Conservation (phyloP, 176 grass and related monocot species). For the Cenchrus purpureus region DNA sequence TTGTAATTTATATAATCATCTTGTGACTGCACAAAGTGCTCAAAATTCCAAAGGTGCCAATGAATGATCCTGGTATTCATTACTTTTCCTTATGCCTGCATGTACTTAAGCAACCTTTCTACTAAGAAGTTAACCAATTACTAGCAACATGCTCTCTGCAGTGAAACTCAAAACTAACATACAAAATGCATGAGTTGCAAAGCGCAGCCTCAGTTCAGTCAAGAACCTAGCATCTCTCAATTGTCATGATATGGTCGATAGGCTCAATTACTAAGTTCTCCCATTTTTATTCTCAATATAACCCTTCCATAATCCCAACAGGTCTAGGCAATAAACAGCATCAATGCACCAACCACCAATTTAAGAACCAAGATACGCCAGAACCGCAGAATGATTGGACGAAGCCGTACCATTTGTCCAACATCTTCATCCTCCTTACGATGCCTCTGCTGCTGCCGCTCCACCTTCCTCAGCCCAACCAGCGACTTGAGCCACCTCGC, state of each 20-base stretch:
- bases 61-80: background rate
- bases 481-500: conserved; percentile 83
- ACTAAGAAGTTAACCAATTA: background rate
- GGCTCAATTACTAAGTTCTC: background rate
- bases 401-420: conserved; percentile 33
- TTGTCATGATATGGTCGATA: background rate
- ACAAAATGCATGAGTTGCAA: background rate
- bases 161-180: background rate
- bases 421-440: conserved; percentile 53
- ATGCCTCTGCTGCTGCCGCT: conserved; percentile 48
- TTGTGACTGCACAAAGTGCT: background rate
- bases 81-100: background rate
- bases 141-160: background rate
- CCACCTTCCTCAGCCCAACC: conserved; percentile 75
- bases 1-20: background rate
- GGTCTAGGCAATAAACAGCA: background rate
- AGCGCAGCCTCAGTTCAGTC: background rate
- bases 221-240: background rate
- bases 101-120: background rate
- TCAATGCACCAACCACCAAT: conserved; percentile 15
- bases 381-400: background rate
- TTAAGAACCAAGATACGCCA: background rate
- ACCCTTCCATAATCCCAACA: background rate
- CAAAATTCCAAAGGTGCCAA: conserved; percentile 18
- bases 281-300: background rate